phyloP scores from a whole-genome alignment of 2,329 filamentous ascomycete genomes.

The Aureobasidium sp. region DNA sequence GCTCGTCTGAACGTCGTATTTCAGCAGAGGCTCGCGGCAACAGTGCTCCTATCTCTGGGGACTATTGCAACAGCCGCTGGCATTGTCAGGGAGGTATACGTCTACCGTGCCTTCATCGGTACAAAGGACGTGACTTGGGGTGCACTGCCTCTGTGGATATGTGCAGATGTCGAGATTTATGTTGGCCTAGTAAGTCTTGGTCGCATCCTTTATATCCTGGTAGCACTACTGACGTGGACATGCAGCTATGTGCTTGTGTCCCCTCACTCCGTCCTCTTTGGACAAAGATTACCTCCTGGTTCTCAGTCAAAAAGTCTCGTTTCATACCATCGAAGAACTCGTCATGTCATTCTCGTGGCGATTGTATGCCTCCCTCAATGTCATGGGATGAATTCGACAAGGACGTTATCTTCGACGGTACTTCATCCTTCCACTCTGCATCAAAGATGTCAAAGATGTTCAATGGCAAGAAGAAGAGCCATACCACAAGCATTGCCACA shows the following conservation, averaged over 20 bases:
- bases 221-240: constrained; percentile 1
- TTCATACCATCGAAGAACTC: not conserved
- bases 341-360: not conserved
- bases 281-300: not conserved
- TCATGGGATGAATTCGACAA: constrained; percentile 8
- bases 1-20: constrained; percentile 33
- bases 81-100: constrained; percentile 33
- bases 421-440: not conserved
- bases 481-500: constrained; percentile 2
- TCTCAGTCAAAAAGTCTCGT: not conserved
- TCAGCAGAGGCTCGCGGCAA: constrained; percentile 22
- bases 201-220: too few species aligned
- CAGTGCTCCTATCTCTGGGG: constrained; percentile 14
- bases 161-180: constrained; percentile 37
- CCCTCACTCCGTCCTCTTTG: constrained; percentile 27
- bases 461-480: not conserved
- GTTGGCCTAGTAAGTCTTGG: constrained; percentile 33
- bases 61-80: constrained; percentile 21
- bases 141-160: constrained; percentile 38
- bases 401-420: constrained; percentile 3
- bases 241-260: constrained; percentile 32
- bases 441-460: not conserved
- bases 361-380: not conserved
- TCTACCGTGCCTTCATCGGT: constrained; percentile 31
- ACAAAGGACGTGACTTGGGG: constrained; percentile 38